Evolutionary conservation across 1,284 basidiomycete species (phyloP).

Genomic region (Termitomyces sp.): DNA sequence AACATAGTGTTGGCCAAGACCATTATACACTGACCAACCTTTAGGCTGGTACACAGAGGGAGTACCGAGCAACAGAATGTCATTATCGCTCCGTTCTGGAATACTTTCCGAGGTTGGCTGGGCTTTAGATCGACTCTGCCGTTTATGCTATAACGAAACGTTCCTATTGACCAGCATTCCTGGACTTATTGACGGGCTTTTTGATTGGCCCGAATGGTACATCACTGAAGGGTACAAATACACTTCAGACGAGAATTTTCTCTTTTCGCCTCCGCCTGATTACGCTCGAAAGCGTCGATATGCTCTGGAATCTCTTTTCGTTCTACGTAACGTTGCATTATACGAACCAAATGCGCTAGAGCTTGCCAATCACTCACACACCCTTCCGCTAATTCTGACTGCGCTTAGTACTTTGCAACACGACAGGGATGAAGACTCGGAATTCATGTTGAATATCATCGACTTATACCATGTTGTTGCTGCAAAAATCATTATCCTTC

Average conservation of each 20-base stretch:
- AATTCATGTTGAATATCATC: conserved; percentile 63
- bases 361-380: conserved; percentile 54
- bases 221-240: conserved; percentile 46
- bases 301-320: conserved; percentile 69
- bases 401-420: conserved; percentile 53
- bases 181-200: conserved; percentile 72
- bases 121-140: conserved; percentile 75
- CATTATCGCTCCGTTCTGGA: conserved; percentile 72
- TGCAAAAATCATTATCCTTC: conserved; percentile 36
- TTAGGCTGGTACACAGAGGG: conserved; percentile 78
- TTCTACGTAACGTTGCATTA: conserved; percentile 72
- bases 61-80: conserved; percentile 71
- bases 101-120: conserved; percentile 74
- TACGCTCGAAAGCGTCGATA: conserved; percentile 53
- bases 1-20: neutral
- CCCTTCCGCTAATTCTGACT: conserved; percentile 54
- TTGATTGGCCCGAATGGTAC: conserved; percentile 81
- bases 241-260: conserved; percentile 31
- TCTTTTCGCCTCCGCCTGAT: conserved; percentile 55
- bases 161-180: conserved; percentile 66
- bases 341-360: conserved; percentile 60
- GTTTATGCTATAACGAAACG: conserved; percentile 69
- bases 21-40: neutral
- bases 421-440: conserved; percentile 55
- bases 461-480: conserved; percentile 60